These are phyloP conservation scores for Toxicodendron radicans DNA, from an alignment of 345 rosid species.

Conservation along the genomic window DNA sequence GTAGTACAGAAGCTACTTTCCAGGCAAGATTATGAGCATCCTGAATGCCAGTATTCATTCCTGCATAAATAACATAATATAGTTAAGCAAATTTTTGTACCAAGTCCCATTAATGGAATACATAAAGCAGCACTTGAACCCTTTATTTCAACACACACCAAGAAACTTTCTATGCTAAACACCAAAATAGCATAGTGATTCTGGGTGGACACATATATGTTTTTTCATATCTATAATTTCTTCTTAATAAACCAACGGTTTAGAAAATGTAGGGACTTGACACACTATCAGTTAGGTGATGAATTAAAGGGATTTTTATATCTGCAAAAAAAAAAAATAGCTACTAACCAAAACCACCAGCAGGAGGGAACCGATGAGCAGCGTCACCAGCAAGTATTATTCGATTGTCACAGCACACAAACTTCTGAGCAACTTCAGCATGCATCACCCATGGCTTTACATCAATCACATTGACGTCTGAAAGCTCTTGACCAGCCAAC, in stretches of 20 bases:
- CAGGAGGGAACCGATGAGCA: constrained; percentile 94
- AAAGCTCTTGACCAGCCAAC: constrained; percentile 84
- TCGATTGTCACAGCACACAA: constrained; percentile 52
- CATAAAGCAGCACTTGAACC: background rate
- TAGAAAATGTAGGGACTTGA: background rate
- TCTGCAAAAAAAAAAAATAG: background rate
- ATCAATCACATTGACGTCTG: constrained; percentile 71
- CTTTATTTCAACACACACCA: background rate
- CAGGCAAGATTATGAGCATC: constrained; percentile 97
- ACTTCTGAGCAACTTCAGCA: constrained; percentile 95
- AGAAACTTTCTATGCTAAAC: background rate
- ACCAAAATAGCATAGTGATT: background rate
- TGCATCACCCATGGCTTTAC: constrained; percentile 98
- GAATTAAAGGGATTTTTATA: background rate
- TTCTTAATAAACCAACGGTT: background rate
- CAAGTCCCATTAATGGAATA: background rate
- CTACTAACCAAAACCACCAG: constrained; percentile 95
- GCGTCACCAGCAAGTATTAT: constrained; percentile 92
- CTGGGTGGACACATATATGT: background rate
- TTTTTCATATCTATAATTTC: background rate
- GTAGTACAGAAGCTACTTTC: constrained; percentile 73
- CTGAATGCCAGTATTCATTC: constrained; percentile 98
- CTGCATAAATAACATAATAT: constrained; percentile 35
- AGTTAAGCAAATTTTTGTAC: background rate
- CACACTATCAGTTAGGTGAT: background rate